Percentiles rank a stretch among this genome's conserved stretches.
These are phyloP conservation scores for Penicillium crystallinum DNA, from an alignment of 495 filamentous ascomycete genomes.

Conservation along the genomic window DNA sequence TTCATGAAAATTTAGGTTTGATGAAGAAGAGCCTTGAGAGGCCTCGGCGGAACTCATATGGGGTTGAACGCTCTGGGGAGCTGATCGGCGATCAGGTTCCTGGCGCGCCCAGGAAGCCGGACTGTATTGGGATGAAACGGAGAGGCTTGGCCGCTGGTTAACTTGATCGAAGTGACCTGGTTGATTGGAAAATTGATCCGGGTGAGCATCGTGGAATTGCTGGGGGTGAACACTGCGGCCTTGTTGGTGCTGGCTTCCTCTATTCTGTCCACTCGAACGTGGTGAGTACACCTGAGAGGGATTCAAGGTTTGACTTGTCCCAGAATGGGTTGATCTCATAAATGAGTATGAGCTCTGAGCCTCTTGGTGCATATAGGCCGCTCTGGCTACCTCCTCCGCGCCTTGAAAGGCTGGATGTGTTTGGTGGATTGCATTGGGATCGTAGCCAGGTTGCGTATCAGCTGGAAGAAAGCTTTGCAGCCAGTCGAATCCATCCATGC, in stretches of 20 bases:
- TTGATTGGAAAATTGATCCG: not conserved
- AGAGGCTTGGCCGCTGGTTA: not conserved
- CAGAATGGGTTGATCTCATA: not conserved
- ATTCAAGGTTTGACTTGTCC: not conserved
- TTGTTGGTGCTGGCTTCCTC: not conserved
- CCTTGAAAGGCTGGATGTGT: constrained; percentile 1
- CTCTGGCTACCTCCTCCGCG: constrained; percentile 3
- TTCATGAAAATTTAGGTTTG: not conserved
- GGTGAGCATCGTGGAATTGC: not conserved
- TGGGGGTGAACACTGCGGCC: not conserved
- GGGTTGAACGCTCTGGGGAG: not conserved
- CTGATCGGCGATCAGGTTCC: not conserved
- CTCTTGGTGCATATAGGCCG: not conserved
- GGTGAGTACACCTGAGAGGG: not conserved
- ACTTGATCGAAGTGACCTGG: not conserved
- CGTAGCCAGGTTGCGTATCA: not conserved
- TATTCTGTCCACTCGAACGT: not conserved
- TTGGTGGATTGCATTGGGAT: not conserved
- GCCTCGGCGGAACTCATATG: not conserved
- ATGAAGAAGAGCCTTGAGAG: not conserved
- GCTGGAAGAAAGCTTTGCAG: not conserved
- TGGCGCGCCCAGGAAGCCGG: not conserved
- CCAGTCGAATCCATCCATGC: constrained; percentile 4
- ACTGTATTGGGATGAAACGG: not conserved
- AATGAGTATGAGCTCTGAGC: not conserved